Percentiles rank a stretch among this genome's conserved stretches.
These are phyloP conservation scores for Xanthoconium purpureum DNA, from an alignment of 768 basidiomycete genomes.

Conservation along the genomic window DNA sequence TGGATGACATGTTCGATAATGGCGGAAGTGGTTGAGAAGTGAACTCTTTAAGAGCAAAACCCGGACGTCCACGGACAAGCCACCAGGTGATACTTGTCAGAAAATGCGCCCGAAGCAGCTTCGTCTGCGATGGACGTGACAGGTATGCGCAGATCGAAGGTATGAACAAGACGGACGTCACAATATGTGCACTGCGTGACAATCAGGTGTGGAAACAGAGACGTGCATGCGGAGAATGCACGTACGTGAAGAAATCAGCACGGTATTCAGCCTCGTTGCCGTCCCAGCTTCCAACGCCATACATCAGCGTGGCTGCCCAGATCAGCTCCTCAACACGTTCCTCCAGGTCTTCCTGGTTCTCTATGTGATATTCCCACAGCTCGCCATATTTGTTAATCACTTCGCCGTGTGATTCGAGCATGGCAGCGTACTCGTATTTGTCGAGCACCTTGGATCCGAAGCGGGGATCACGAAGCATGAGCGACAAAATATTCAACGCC, in stretches of 20 bases:
- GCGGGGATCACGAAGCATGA: conserved; percentile 51
- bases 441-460: conserved; percentile 30
- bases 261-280: conserved; percentile 39
- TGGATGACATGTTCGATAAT: conserved; percentile 11
- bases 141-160: conserved; percentile 46
- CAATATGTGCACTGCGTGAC: conserved; percentile 57
- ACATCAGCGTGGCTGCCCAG: conserved; percentile 57
- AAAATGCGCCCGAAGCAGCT: conserved; percentile 61
- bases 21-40: conserved; percentile 33
- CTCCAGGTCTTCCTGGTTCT: conserved; percentile 38
- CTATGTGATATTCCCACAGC: conserved; percentile 44
- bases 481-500: conserved; percentile 53
- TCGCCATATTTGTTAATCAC: conserved; percentile 42
- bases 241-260: conserved; percentile 67
- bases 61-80: conserved; percentile 53
- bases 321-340: conserved; percentile 60
- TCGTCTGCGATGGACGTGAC: conserved; percentile 54
- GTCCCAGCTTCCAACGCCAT: conserved; percentile 56
- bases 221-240: conserved; percentile 5
- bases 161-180: conserved; percentile 65
- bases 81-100: conserved; percentile 49
- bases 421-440: conserved; percentile 35
- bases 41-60: conserved; percentile 50
- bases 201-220: conserved; percentile 4
- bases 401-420: conserved; percentile 37